Percentiles rank a stretch among this genome's conserved stretches.
Conservation (phyloP, 306 rosid genomes). For the Vachellia collinsii region DNA sequence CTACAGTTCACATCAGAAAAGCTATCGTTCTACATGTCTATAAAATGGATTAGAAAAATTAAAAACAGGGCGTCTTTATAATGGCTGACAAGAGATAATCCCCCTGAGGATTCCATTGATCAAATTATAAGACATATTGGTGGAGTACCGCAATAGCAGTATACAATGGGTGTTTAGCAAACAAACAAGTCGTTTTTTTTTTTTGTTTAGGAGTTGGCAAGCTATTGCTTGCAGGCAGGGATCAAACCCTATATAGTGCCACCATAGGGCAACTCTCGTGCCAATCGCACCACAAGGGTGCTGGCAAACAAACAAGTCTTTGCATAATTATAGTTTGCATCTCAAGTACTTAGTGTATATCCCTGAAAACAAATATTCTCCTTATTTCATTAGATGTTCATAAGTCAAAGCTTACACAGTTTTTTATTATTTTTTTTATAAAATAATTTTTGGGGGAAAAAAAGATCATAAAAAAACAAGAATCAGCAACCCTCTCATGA, state of each 20-base stretch:
- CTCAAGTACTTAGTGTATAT: neutral
- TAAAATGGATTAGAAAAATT: constrained; percentile 7
- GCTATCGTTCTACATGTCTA: neutral
- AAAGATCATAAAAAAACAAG: constrained; percentile 1
- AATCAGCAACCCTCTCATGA: constrained; percentile 1
- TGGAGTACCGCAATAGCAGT: neutral
- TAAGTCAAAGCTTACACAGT: neutral
- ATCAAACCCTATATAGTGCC: too few relatives aligned
- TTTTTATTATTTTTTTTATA: neutral
- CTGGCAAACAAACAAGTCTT: too few relatives aligned
- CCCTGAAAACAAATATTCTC: neutral
- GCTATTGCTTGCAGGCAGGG: too few relatives aligned
- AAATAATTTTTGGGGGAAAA: neutral
- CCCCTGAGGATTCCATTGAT: neutral
- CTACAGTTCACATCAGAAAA: neutral
- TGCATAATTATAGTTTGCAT: neutral
- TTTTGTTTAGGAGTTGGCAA: too few relatives aligned
- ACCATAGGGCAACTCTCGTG: too few relatives aligned
- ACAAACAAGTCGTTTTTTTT: neutral
- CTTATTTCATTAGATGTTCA: constrained; percentile 16
- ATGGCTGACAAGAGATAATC: constrained; percentile 7
- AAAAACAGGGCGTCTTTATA: neutral
- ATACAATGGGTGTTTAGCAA: neutral
- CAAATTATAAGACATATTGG: neutral
- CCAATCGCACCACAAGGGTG: too few relatives aligned